Evolutionary conservation across 1,284 basidiomycete genomes (phyloP), one percentile per base, ranked within the genome.

Genomic region (Cronartium quercuum): DNA sequence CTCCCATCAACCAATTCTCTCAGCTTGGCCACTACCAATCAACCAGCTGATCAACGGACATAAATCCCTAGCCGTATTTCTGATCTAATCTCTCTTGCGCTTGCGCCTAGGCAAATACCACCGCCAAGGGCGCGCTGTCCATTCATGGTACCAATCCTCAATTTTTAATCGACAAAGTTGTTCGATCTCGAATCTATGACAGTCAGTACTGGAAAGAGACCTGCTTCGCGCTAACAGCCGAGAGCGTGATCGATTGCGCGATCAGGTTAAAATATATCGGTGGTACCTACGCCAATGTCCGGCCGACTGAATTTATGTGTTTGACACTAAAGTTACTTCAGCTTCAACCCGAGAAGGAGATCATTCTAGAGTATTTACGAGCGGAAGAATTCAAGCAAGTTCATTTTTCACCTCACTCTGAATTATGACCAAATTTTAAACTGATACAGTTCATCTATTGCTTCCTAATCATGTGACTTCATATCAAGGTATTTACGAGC

Each of bases 71-170:
- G n/a, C n/a, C n/a, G n/a, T n/a, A n/a, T 55, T 55, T 6, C 51
- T 55, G 51, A 55, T 13, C 5, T 24, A 55, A n/a, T 55, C 12
- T 2, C 29, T 10, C 15, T 55, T 10, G 1, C 51, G n/a, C 29
- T n/a, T n/a, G n/a, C n/a, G n/a, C 10, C 35, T 80, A 82, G 93
- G 92, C 92, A 63, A 96, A 96, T 81, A 92, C 91, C 35, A 96
- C 92, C 29, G 86, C 91, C 77, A 86, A 86, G 68, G 90, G 90
- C 34, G 92, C 92, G 37, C 84, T 86, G 58, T 86, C 90, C 38
- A 91, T 98, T 78, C 95, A 98, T 81, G 95, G 96, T 63, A 91
- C 93, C 79, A 95, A 94, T 83, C 90, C 91, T n/a, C 90, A 98
- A 92, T 94, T 89, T 83, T 85, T 99, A 81, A 90, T 99, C 63